Base-by-base conservation (phyloP, 1,139 yeast species). In the Scheffersomyces illinoinensis region DNA sequence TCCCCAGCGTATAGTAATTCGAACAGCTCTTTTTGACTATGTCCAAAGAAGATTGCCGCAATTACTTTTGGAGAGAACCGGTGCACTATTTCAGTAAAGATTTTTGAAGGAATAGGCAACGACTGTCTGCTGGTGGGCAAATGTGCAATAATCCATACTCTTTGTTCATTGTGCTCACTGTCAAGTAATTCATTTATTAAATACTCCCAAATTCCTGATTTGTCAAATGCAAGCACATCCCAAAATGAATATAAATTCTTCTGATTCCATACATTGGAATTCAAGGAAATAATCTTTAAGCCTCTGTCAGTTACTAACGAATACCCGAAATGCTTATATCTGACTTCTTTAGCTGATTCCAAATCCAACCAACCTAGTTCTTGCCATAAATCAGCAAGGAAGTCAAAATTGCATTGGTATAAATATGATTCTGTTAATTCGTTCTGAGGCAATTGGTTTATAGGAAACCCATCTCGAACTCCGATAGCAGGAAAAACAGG, bases 361-460 rank as follows among this genome's bases (percentile, higher is more conserved):
- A 65, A 60, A 65, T 71, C 75, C 39, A 82, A 61, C 87, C 87
- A 83, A 10, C 74, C 80, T 58, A 73, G 71, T 33, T 69, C 65
- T 24, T 64, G 62, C 77, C 77, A 74, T 20, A 68, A 59, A 54
- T 72, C 74, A 8, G 75, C 69, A 58, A 73, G 59, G 46, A 68
- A 67, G 52, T 73, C 75, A 60, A 68, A 71, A 59, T 73, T 73
- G 74, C 75, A 71, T 60, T 72, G 74, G 59, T 66, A 50, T 50
- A 58, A 61, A 24, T 62, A 48, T 20, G 26, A 5, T 48, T 48
- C 51, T 14, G 51, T 64, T 10, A 64, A 56, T 46, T 59, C 57
- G 43, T 61, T 60, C 19, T 62, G 66, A 5, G 73, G 68, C 56
- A 74, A 66, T 61, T 74, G 78, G 53, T 69, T 67, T 43, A 67